Percentiles rank a stretch among this genome's conserved stretches.
Evolutionary conservation across 306 rosid species (phyloP).

Genomic region (Fragaria vesca): DNA sequence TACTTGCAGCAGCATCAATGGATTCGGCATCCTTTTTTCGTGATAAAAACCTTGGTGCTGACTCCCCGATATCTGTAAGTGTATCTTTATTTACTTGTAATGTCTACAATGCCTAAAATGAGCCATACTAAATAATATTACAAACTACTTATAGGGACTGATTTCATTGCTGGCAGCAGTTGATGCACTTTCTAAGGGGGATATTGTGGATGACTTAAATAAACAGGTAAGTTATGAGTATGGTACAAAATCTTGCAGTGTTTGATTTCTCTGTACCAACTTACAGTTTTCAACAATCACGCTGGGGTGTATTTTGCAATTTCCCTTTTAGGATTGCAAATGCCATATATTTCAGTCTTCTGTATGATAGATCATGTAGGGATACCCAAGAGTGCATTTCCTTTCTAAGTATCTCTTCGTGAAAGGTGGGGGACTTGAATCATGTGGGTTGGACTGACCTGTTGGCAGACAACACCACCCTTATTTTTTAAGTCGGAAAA

Average conservation of each 20-base stretch:
- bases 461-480: not conserved
- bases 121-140: conserved; percentile 19
- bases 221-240: conserved; percentile 64
- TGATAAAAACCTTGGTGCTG: conserved; percentile 83
- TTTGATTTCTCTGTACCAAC: not conserved
- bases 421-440: not conserved
- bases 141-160: conserved; percentile 58
- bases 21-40: conserved; percentile 96
- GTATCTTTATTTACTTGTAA: conserved; percentile 19
- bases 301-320: not conserved
- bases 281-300: not conserved
- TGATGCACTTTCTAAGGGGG: conserved; percentile 75
- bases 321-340: not conserved
- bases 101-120: conserved; percentile 17
- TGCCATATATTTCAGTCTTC: not conserved
- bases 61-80: conserved; percentile 88
- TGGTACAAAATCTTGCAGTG: not conserved
- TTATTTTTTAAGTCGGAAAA: not conserved
- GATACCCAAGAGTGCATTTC: not conserved
- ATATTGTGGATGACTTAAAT: conserved; percentile 54
- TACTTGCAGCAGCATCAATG: conserved; percentile 76
- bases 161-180: conserved; percentile 77
- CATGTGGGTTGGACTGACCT: not conserved
- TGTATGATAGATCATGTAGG: not conserved
- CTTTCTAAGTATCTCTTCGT: not conserved